Percentiles rank a stretch among this genome's conserved stretches.
These are phyloP conservation scores for Atkinsonella texensis DNA, from an alignment of 2,329 filamentous ascomycete genomes.

Conservation along the genomic window DNA sequence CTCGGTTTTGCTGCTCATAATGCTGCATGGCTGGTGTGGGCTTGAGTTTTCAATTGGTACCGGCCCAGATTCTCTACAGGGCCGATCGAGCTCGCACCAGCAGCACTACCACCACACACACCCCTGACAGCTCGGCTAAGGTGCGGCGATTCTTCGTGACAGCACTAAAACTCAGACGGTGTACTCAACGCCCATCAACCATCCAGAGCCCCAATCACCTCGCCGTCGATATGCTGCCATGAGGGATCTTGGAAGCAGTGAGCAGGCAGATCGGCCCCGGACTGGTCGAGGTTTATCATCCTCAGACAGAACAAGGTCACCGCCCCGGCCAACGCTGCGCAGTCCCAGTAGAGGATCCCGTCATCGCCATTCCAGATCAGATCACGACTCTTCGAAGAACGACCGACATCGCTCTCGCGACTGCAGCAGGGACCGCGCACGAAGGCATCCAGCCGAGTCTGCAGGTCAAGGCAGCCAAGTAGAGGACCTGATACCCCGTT, in stretches of 20 bases:
- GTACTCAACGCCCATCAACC: slow-evolving; percentile 17
- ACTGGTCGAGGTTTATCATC: slow-evolving; percentile 21
- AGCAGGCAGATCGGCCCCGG: slow-evolving; percentile 25
- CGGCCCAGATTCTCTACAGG: not conserved
- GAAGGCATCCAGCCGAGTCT: slow-evolving; percentile 15
- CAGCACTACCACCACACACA: not conserved
- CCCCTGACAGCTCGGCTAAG: slow-evolving; percentile 21
- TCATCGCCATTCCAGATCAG: slow-evolving; percentile 21
- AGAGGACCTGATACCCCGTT: slow-evolving; percentile 27
- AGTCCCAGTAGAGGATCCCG: slow-evolving; percentile 17
- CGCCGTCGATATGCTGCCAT: slow-evolving; percentile 29
- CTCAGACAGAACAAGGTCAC: slow-evolving; percentile 20
- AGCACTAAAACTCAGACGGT: slow-evolving; percentile 27
- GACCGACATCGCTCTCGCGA: slow-evolving; percentile 27
- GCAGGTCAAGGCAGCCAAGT: slow-evolving; percentile 17
- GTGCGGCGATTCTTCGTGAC: slow-evolving; percentile 25
- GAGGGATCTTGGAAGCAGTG: slow-evolving; percentile 25
- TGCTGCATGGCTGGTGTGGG: not conserved
- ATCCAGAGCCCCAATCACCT: slow-evolving; percentile 21
- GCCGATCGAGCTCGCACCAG: not conserved
- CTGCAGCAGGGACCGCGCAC: slow-evolving; percentile 22
- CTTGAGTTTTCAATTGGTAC: not conserved
- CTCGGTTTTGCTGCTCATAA: not conserved
- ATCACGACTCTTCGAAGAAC: slow-evolving; percentile 18
- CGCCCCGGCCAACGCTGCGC: slow-evolving; percentile 20